Conservation (phyloP, 2,329 filamentous ascomycete genomes). For the Beauveria bassiana region DNA sequence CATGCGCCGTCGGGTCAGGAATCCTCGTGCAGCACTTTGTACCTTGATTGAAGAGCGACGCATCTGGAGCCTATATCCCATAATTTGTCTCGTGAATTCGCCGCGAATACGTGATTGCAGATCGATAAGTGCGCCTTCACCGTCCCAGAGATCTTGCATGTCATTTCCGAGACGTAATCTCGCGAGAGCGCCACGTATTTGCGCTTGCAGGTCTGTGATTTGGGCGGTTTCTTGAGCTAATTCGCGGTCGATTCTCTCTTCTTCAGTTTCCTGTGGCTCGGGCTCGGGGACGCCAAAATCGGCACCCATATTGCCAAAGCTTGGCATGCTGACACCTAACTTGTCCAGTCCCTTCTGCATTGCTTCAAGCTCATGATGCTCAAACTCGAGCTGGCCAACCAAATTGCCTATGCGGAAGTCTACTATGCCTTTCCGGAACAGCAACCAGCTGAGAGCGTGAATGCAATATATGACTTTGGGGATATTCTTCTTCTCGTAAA, state of each 20-base stretch:
- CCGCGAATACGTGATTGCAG: conserved; percentile 83
- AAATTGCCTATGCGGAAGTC: conserved; percentile 95
- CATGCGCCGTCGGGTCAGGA: conserved; percentile 60
- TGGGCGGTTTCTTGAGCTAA: conserved; percentile 65
- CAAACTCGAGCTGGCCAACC: conserved; percentile 92
- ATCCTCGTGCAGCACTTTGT: conserved; percentile 71
- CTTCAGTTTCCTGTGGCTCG: conserved; percentile 78
- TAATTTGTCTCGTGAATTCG: conserved; percentile 77
- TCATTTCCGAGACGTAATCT: conserved; percentile 68
- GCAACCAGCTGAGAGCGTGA: conserved; percentile 92
- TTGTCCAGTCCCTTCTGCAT: conserved; percentile 97
- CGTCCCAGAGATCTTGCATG: conserved; percentile 88
- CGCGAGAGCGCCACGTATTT: conserved; percentile 72
- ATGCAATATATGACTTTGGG: conserved; percentile 99
- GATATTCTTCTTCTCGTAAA: conserved; percentile 99
- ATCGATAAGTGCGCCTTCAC: conserved; percentile 68
- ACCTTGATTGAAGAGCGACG: conserved; percentile 68
- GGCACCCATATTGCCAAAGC: conserved; percentile 94
- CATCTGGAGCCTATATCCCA: conserved; percentile 77
- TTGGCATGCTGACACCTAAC: conserved; percentile 90
- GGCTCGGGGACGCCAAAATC: conserved; percentile 80
- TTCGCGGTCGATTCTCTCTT: conserved; percentile 79
- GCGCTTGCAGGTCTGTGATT: conserved; percentile 77
- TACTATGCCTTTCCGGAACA: conserved; percentile 90
- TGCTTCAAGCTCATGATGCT: conserved; percentile 93